Percentiles rank a stretch among this genome's conserved stretches.
phyloP scores from a whole-genome alignment of 78 protist genomes.

The Dictyostelium brefeldianum region DNA sequence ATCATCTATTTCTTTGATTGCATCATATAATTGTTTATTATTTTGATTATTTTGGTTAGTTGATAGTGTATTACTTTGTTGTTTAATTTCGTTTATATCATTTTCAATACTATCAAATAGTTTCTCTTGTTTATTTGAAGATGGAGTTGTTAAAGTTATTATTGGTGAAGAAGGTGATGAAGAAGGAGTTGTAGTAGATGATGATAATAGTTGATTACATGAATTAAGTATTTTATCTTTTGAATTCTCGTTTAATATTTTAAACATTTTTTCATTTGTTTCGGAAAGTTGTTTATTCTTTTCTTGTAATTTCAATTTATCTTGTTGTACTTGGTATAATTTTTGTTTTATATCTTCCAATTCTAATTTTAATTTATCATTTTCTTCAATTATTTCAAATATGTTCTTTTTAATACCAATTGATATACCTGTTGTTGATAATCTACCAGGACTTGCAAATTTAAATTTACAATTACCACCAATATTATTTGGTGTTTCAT shows the following conservation, averaged over 20 bases:
- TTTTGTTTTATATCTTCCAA: background rate
- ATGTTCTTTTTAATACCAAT: constrained; percentile 2
- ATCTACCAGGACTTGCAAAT: background rate
- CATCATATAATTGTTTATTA: constrained; percentile 12
- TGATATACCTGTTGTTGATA: background rate
- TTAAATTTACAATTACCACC: background rate
- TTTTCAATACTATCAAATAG: background rate
- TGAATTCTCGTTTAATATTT: background rate
- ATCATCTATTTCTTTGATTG: constrained; percentile 5
- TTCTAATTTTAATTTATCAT: background rate
- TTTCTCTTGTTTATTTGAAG: background rate
- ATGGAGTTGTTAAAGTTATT: background rate
- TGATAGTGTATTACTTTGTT: background rate
- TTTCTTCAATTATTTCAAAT: background rate
- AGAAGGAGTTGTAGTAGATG: background rate
- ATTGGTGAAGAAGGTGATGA: background rate
- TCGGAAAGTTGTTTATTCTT: background rate
- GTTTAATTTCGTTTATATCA: background rate
- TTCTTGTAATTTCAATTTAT: background rate
- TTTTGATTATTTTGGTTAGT: background rate
- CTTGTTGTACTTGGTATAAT: background rate
- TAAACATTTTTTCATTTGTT: background rate
- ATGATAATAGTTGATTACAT: background rate
- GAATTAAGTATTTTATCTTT: background rate
- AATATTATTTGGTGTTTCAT: background rate